phyloP scores from a whole-genome alignment of 2,329 filamentous ascomycete genomes.

The Achaetomium macrosporum region DNA sequence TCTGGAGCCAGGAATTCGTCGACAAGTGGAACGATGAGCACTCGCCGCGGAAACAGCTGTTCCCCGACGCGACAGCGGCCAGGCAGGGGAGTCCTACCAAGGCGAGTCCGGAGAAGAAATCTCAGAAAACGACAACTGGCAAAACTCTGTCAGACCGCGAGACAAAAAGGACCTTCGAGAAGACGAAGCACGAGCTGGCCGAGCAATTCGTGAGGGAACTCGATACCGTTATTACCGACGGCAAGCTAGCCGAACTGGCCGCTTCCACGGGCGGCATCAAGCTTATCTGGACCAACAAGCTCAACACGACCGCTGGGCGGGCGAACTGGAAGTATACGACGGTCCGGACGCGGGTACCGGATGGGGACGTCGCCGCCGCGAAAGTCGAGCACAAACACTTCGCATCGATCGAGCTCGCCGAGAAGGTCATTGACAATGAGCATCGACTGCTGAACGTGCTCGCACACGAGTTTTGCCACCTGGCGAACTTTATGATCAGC shows the following conservation, averaged over 20 bases:
- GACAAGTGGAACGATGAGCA: slow-evolving; percentile 61
- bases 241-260: slow-evolving; percentile 53
- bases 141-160: slow-evolving; percentile 10
- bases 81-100: slow-evolving; percentile 21
- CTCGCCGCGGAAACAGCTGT: slow-evolving; percentile 30
- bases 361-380: slow-evolving; percentile 18
- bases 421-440: slow-evolving; percentile 78
- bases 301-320: slow-evolving; percentile 72
- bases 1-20: slow-evolving; percentile 54
- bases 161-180: slow-evolving; percentile 56
- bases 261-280: slow-evolving; percentile 62
- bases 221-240: slow-evolving; percentile 58
- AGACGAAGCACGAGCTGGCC: slow-evolving; percentile 57
- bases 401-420: slow-evolving; percentile 79
- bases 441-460: slow-evolving; percentile 78
- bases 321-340: slow-evolving; percentile 66
- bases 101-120: slow-evolving; percentile 14
- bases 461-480: slow-evolving; percentile 95
- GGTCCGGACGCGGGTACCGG: slow-evolving; percentile 31
- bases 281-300: slow-evolving; percentile 69
- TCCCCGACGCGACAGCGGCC: slow-evolving; percentile 19
- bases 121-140: neutral
- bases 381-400: slow-evolving; percentile 45
- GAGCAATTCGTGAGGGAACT: slow-evolving; percentile 60
- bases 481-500: slow-evolving; percentile 85